A percentile compares a stretch with the other conserved stretches of the same genome.
phyloP scores from a whole-genome alignment of 345 rosid species.

The Rhizophora mangle region DNA sequence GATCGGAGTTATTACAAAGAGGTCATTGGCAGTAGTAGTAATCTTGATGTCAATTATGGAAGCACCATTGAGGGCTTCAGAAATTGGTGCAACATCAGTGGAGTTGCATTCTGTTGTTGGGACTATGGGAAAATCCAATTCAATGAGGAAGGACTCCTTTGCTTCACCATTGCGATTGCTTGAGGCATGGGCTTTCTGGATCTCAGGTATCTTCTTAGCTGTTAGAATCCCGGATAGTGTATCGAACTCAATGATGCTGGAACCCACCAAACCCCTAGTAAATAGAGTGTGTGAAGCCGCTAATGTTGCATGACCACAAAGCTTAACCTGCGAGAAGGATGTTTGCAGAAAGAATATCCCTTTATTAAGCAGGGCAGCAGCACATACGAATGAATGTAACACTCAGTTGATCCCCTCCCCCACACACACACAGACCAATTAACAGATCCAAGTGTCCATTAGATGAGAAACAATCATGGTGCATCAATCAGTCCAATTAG shows the following conservation, averaged over 20 bases:
- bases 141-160: constrained; percentile 36
- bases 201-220: constrained; percentile 49
- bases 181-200: constrained; percentile 10
- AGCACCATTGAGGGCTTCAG: constrained; percentile 50
- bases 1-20: constrained; percentile 42
- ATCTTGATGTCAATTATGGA: constrained; percentile 48
- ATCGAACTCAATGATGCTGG: constrained; percentile 56
- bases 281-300: constrained; percentile 76
- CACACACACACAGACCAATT: too few species aligned
- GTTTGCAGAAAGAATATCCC: constrained; percentile 22
- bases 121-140: constrained; percentile 53
- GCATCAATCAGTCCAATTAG: too few species aligned
- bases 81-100: constrained; percentile 27
- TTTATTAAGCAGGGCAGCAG: constrained; percentile 33
- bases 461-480: too few species aligned
- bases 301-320: constrained; percentile 87
- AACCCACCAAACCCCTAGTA: constrained; percentile 43
- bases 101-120: constrained; percentile 35
- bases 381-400: constrained; percentile 26
- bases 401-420: too few species aligned
- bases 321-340: constrained; percentile 45
- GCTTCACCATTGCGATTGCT: constrained; percentile 30
- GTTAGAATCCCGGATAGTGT: constrained; percentile 64
- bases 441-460: too few species aligned
- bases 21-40: constrained; percentile 33